Evolutionary conservation across 805 yeast species (phyloP).

Genomic region (Metschnikowia drakensbergensis): DNA sequence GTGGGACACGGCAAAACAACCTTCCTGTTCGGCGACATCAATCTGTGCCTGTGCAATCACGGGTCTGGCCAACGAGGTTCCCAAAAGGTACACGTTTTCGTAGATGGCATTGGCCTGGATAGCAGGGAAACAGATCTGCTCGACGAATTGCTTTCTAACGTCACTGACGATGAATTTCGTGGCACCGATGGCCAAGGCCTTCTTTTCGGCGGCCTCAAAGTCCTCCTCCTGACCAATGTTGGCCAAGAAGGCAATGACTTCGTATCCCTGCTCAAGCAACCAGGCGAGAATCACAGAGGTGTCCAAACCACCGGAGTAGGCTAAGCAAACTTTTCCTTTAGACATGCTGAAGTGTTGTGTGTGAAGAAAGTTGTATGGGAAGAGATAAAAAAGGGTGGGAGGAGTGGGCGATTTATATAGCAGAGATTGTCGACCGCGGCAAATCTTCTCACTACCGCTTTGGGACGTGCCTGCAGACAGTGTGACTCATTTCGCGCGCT

Average conservation of each 20-base stretch:
- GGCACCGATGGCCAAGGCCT: conserved; percentile 96
- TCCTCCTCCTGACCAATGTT: conserved; percentile 99
- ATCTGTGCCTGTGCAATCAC: conserved; percentile 98
- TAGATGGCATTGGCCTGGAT: conserved; percentile 96
- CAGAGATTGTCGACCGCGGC: conserved; percentile 23
- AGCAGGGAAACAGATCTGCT: conserved; percentile 91
- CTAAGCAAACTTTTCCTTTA: conserved; percentile 98
- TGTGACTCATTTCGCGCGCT: conserved; percentile 14
- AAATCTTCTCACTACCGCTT: conserved; percentile 15
- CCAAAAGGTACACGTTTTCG: conserved; percentile 94
- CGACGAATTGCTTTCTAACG: conserved; percentile 92
- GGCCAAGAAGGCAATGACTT: conserved; percentile 97
- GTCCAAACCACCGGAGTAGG: conserved; percentile 98
- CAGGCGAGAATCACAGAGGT: conserved; percentile 97
- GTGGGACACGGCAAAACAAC: conserved; percentile 97
- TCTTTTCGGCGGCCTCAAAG: conserved; percentile 93
- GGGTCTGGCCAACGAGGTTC: conserved; percentile 98
- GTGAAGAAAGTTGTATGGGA: background rate
- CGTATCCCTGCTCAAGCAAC: conserved; percentile 97
- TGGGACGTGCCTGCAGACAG: conserved; percentile 12
- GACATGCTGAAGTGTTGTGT: conserved; percentile 53
- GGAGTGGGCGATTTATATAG: conserved; percentile 14
- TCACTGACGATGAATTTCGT: conserved; percentile 91
- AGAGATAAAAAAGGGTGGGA: conserved; percentile 7
- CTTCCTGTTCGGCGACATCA: conserved; percentile 92